Base-by-base conservation (phyloP, 208 protist species). In the Herpetomonas tarakana region DNA sequence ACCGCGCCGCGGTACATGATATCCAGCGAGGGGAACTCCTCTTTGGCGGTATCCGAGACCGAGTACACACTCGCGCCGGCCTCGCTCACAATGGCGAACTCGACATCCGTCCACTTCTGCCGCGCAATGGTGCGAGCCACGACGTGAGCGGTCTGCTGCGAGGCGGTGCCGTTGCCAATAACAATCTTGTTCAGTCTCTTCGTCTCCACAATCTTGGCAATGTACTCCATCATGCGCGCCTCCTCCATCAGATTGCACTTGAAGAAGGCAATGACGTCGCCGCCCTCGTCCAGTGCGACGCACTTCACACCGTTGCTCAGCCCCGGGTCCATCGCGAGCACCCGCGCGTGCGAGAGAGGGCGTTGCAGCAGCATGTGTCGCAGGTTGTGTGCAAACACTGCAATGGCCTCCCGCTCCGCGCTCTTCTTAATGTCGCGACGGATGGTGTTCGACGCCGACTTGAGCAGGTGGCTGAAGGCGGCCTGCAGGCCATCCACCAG, bases 271-370 rank as follows among this genome's bases (percentile, higher is more conserved):
- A 90, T 65, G 41, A 93, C 69, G 2, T 3, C 60, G 30, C 89
- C 89, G 50, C 76, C 68, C 58, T 88, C 83, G 62, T 88, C 74
- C 25, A 95, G 64, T 6, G 74, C 76, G 49, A 92, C 86, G 58
- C 86, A 95, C 71, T 95, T 95, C 46, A 90, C 79, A 31, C 89
- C 89, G 62, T 93, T 77, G 22, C 52, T 60, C 31, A 92, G 54
- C 4, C 89, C 89, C 11, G 89, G 89, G 69, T 95, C 89, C 83
- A 95, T 91, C 21, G 86, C 86, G 21, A 95, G 73, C 19, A 95
- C 44, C 26, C 82, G 78, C 1, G 81, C 77, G 45, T 77, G 63
- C 16, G 74, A 50, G 26, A 91, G 62, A 9, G 89, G 89, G 18
- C 83, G 76, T 62, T 91, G 86, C 31, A 93, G 71, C 52, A 93